Percentiles rank a stretch among this genome's conserved stretches.
Evolutionary conservation across 2,329 filamentous ascomycete genomes (phyloP).

Genomic region (Exophiala sp.): DNA sequence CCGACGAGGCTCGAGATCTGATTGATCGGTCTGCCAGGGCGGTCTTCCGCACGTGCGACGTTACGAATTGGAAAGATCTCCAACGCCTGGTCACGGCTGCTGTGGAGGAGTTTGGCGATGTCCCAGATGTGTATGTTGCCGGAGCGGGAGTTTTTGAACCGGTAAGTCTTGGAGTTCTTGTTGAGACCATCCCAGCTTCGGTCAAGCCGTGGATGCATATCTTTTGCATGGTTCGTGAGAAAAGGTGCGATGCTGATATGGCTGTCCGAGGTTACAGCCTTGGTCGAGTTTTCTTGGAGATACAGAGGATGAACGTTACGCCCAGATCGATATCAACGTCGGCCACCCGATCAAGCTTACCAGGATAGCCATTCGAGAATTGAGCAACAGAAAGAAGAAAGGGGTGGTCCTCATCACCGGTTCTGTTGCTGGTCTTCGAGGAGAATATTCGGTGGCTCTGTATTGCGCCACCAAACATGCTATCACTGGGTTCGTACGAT

Average conservation of each 20-base stretch:
- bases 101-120: conserved; percentile 1
- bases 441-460: neutral
- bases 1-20: too few relatives aligned
- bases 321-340: conserved; percentile 5
- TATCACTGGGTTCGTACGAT: neutral
- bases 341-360: conserved; percentile 9
- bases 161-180: too few relatives aligned
- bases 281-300: conserved; percentile 7
- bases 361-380: neutral
- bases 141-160: conserved; percentile 7
- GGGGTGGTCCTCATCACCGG: conserved; percentile 1
- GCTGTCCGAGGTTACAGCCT: too few relatives aligned
- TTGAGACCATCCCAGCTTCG: too few relatives aligned
- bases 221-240: too few relatives aligned
- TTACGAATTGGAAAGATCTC: conserved; percentile 1
- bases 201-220: too few relatives aligned
- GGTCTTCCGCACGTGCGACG: conserved; percentile 5
- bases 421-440: neutral
- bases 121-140: conserved; percentile 3
- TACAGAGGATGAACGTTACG: conserved; percentile 4
- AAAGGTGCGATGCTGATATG: too few relatives aligned
- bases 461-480: conserved; percentile 10
- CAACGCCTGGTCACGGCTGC: neutral
- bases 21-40: too few relatives aligned
- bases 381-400: neutral